These are phyloP conservation scores for Yamadazyma atmosphaerica DNA, from an alignment of 1,139 yeast species.

Conservation along the genomic window DNA sequence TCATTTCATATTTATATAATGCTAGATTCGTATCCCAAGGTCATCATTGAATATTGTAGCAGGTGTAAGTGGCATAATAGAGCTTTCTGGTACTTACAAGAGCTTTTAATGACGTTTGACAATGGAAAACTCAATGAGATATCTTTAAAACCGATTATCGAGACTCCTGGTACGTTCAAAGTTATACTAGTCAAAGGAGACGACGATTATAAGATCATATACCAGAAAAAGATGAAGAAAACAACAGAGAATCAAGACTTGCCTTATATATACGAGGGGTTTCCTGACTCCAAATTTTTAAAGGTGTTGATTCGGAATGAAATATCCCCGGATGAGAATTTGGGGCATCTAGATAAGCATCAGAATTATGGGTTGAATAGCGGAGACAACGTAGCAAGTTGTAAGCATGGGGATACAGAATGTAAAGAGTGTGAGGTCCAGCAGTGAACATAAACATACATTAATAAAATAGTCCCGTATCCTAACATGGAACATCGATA, in stretches of 20 bases:
- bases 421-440: conserved; percentile 8
- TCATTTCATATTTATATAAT: too few relatives aligned
- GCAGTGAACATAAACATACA: conserved; percentile 3
- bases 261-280: conserved; percentile 41
- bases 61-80: conserved; percentile 51
- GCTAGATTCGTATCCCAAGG: conserved; percentile 21
- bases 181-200: conserved; percentile 20
- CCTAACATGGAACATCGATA: too few relatives aligned
- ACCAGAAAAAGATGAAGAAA: conserved; percentile 40
- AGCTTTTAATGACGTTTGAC: conserved; percentile 44
- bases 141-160: conserved; percentile 39
- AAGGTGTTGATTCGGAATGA: conserved; percentile 36
- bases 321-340: conserved; percentile 26
- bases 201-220: conserved; percentile 22
- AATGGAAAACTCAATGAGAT: conserved; percentile 35
- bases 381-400: conserved; percentile 1
- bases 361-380: conserved; percentile 7
- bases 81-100: conserved; percentile 49
- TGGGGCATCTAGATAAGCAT: conserved; percentile 38
- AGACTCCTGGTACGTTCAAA: conserved; percentile 41
- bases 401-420: not conserved
- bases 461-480: not conserved
- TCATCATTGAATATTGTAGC: conserved; percentile 42
- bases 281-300: conserved; percentile 46
- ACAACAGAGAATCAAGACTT: conserved; percentile 26